Base-by-base conservation (phyloP, 116 monocot genomes). In the Papilionanthe hybrid region DNA sequence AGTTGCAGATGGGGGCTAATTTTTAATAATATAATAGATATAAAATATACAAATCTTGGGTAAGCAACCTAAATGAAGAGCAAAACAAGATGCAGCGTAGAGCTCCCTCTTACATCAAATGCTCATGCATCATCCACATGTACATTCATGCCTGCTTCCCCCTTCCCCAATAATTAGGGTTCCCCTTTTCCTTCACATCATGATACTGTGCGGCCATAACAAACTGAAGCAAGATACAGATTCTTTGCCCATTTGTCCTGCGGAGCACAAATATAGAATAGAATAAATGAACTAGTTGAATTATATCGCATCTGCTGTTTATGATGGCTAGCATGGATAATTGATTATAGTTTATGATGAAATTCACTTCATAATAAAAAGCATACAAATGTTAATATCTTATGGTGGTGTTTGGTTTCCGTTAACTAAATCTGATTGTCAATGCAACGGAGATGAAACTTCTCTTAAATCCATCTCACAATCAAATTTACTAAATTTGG, bases 181-280 rank as follows among this genome's bases (percentile, higher is more conserved):
- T 25, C 7, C 0, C 9, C 15, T 69, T 13, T 44, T 73, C 13
- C n/a, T 73, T 6, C 44, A 63, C 58, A 82, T 92, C 81, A 92
- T 28, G 88, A 88, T 13, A 90, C 88, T 5, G 92, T 92, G 42
- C 92, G 92, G 11, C 92, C 92, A 78, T 83, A 90, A 81, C 92
- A 92, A 7, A 92, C 77, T 0, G 84, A 63, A 57, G 88, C 86
- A 25, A 92, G 84, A 72, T 90, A 92, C 1, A 92, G 92, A 67
- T 90, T 92, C 87, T 90, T 92, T 3, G 88, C 90, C 92, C 90
- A 92, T 78, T 90, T 92, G 43, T 90, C 90, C 92, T 92, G 89
- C 53, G 47, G 28, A 29, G 1, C 23, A 29, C 9, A 65, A 17
- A 32, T 30, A 15, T 30, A 5, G 32, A 4, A 65, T 53, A 53